phyloP scores from a whole-genome alignment of 164 flowering plant species.

The Aristolochia contorta region DNA sequence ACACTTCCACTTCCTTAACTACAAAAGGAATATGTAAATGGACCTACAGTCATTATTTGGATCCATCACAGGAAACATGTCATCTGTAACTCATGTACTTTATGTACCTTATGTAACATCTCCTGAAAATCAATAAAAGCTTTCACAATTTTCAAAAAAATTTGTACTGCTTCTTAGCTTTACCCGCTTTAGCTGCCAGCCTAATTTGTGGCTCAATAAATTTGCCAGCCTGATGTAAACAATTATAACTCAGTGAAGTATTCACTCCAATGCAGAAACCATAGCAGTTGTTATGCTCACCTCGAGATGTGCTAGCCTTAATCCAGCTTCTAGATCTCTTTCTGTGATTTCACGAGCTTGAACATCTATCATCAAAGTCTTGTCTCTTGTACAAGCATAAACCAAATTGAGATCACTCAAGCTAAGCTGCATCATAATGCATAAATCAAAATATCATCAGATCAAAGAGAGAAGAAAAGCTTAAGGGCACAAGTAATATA shows the following conservation, averaged over 20 bases:
- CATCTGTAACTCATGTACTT: too few relatives aligned
- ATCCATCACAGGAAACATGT: too few relatives aligned
- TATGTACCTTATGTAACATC: too few relatives aligned
- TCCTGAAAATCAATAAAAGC: too few relatives aligned
- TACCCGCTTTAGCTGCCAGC: slow-evolving; percentile 86
- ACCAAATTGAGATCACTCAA: slow-evolving; percentile 90
- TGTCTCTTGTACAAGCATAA: slow-evolving; percentile 91
- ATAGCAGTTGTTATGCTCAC: slow-evolving; percentile 18
- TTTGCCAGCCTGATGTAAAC: slow-evolving; percentile 65
- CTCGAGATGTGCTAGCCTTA: slow-evolving; percentile 89
- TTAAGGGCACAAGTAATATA: too few relatives aligned
- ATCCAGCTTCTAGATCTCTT: slow-evolving; percentile 76
- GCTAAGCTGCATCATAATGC: slow-evolving; percentile 50
- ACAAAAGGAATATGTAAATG: too few relatives aligned
- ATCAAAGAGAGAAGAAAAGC: too few relatives aligned
- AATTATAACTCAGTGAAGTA: neutral
- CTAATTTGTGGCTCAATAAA: slow-evolving; percentile 84
- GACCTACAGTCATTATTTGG: too few relatives aligned
- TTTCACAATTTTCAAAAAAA: too few relatives aligned
- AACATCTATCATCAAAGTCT: slow-evolving; percentile 93
- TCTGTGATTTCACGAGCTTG: slow-evolving; percentile 92
- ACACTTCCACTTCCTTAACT: too few relatives aligned
- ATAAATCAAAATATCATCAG: neutral
- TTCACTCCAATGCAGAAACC: neutral
- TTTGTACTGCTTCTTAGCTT: slow-evolving; percentile 70